Evolutionary conservation across 495 filamentous ascomycete genomes (phyloP), one percentile per base, ranked within the genome.

Genomic region (Penicillium verhagenii): DNA sequence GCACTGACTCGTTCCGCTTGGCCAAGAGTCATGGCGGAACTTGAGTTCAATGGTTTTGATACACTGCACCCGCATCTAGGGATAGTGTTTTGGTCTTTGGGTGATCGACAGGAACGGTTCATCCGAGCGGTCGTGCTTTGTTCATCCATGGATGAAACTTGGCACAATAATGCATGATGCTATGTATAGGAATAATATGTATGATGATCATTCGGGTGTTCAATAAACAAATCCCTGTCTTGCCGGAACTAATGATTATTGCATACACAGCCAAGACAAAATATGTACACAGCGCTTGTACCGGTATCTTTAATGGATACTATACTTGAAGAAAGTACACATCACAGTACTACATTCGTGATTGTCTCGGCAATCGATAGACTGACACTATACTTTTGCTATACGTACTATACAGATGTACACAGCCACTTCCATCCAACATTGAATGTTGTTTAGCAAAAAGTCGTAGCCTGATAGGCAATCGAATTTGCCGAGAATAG

Each of bases 161-260:
- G 46, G 46, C 46, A 28, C 29, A 50, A 29, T 47, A 23, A 47
- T 24, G 24, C 14, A 47, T 11, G 6, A 24, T 25, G 16, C 3
- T 6, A 24, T 28, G 42, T 16, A 45, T 16, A 31, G 42, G 5
- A 28, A 33, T 20, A 3, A 20, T 31, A 48, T 43, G 48, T 39
- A 53, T n/a, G 38, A 56, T 18, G 45, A 23, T 24, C 45, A 56
- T 53, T 44, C 14, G 13, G 10, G 9, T 1, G 20, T 39, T 21
- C 3, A 29, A 35, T 39, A 18, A 50, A 29, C 5, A 18, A 13
- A 60, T 53, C 54, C 58, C 50, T 57, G 53, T 57, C 26, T 42
- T 44, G 35, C 58, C 54, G 57, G 54, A 54, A 50, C 18, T 11
- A 10, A 4, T 35, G 37, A 16, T 9, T 54, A n/a, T 37, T 19